Evolutionary conservation across 495 filamentous ascomycete species (phyloP).

Genomic region (Hyphodiscus hymeniophilus): DNA sequence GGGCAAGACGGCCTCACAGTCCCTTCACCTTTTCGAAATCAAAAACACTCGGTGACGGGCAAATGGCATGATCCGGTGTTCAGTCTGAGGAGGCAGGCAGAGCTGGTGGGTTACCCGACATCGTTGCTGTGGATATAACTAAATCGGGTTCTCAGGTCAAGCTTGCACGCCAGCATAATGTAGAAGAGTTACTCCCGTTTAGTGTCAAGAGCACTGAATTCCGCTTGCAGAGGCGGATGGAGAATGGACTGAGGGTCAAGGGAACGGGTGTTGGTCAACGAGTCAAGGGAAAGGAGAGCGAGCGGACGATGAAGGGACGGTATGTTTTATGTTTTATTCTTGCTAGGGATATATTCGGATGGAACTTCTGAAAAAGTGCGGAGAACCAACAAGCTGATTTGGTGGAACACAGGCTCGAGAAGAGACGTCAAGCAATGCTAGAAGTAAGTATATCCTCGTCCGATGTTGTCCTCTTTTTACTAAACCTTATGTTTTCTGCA

Average conservation of each 20-base stretch:
- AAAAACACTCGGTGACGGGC: conserved; percentile 61
- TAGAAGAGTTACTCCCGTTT: conserved; percentile 75
- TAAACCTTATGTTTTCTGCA: no score
- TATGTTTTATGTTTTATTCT: conserved; percentile 30
- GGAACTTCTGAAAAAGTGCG: neutral
- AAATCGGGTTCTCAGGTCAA: no score
- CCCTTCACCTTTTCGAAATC: conserved; percentile 69
- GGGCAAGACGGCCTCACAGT: conserved; percentile 13
- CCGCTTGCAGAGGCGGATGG: conserved; percentile 54
- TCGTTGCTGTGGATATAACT: no score
- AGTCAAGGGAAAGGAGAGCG: conserved; percentile 91
- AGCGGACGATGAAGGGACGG: conserved; percentile 74
- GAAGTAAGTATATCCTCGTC: conserved; percentile 66
- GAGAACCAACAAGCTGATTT: conserved; percentile 12
- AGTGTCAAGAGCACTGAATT: conserved; percentile 67
- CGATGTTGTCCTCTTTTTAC: conserved; percentile 10
- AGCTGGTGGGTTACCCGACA: no score
- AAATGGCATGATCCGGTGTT: conserved; percentile 73
- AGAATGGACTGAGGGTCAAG: conserved; percentile 72
- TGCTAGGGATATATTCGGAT: neutral
- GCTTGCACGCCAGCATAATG: conserved; percentile 67
- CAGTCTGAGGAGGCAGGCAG: conserved; percentile 81
- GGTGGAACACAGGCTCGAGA: conserved; percentile 56
- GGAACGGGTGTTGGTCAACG: conserved; percentile 86
- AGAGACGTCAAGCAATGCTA: conserved; percentile 84